These are phyloP conservation scores for Agapanthus africanus DNA, from an alignment of 106 monocot genomes.

Conservation along the genomic window DNA sequence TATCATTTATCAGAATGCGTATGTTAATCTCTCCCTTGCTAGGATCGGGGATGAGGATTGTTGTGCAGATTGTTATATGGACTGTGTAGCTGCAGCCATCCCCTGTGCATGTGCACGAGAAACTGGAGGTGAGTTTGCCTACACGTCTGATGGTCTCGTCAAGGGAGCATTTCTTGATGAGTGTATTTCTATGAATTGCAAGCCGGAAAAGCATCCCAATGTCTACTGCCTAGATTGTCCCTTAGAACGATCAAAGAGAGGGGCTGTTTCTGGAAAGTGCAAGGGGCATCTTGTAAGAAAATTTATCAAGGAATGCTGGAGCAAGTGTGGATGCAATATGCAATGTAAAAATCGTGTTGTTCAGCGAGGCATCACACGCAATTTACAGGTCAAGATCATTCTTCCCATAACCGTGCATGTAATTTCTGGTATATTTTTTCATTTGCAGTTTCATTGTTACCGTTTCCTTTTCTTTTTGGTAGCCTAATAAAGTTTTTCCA, in stretches of 20 bases:
- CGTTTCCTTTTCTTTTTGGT: too few relatives aligned
- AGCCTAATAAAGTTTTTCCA: too few relatives aligned
- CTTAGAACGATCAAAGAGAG: constrained; percentile 50
- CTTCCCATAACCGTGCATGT: too few relatives aligned
- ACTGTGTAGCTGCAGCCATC: constrained; percentile 59
- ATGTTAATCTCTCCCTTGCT: constrained; percentile 78
- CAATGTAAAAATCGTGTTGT: constrained; percentile 86
- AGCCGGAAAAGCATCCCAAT: constrained; percentile 31
- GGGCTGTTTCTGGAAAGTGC: constrained; percentile 38
- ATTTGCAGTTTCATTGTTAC: too few relatives aligned
- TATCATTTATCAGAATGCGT: constrained; percentile 63
- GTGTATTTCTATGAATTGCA: constrained; percentile 32
- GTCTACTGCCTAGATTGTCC: constrained; percentile 74
- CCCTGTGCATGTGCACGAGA: constrained; percentile 78
- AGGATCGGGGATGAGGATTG: constrained; percentile 80
- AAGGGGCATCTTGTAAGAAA: constrained; percentile 64
- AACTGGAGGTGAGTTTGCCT: constrained; percentile 79
- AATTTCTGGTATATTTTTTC: too few relatives aligned
- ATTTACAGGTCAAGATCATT: constrained; percentile 64
- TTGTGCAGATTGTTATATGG: constrained; percentile 64
- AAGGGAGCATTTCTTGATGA: constrained; percentile 57
- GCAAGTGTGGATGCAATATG: constrained; percentile 77
- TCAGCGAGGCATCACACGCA: constrained; percentile 65
- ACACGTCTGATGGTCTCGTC: constrained; percentile 49
- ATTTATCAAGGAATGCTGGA: constrained; percentile 95